Conservation (phyloP, 108 stramenopile genomes). For the Pseudonitzschia delicatissima region DNA sequence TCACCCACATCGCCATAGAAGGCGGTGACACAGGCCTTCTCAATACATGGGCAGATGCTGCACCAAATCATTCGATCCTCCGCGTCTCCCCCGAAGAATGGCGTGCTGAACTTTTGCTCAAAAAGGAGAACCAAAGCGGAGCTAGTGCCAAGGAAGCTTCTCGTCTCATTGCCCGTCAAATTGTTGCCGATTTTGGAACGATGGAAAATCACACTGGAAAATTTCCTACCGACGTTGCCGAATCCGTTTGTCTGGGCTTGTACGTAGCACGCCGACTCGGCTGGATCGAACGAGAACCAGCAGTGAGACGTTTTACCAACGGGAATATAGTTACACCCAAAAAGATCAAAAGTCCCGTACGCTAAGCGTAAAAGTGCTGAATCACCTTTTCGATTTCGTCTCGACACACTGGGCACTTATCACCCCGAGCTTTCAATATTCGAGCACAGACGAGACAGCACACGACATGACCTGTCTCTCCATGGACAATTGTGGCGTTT, state of each 20-base stretch:
- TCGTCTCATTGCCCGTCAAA: constrained; percentile 46
- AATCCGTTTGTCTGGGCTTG: constrained; percentile 39
- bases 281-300: constrained; percentile 38
- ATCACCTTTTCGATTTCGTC: constrained; percentile 72
- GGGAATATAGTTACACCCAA: constrained; percentile 39
- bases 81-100: constrained; percentile 48
- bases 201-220: constrained; percentile 27
- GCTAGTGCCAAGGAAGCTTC: constrained; percentile 39
- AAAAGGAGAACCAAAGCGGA: constrained; percentile 29
- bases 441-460: constrained; percentile 89
- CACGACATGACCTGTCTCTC: constrained; percentile 90
- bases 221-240: constrained; percentile 45
- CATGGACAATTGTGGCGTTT: constrained; percentile 91
- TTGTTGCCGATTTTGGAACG: constrained; percentile 25
- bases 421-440: constrained; percentile 78
- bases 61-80: constrained; percentile 13
- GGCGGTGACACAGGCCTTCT: constrained; percentile 30
- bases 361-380: constrained; percentile 76
- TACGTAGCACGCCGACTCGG: constrained; percentile 36
- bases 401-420: constrained; percentile 64
- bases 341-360: constrained; percentile 1
- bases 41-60: constrained; percentile 27
- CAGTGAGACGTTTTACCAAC: constrained; percentile 37
- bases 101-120: constrained; percentile 31
- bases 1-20: constrained; percentile 53